Percentiles rank a stretch among this genome's conserved stretches.
Evolutionary conservation across 2,329 filamentous ascomycete genomes (phyloP).

Genomic region (Nemania sp.): DNA sequence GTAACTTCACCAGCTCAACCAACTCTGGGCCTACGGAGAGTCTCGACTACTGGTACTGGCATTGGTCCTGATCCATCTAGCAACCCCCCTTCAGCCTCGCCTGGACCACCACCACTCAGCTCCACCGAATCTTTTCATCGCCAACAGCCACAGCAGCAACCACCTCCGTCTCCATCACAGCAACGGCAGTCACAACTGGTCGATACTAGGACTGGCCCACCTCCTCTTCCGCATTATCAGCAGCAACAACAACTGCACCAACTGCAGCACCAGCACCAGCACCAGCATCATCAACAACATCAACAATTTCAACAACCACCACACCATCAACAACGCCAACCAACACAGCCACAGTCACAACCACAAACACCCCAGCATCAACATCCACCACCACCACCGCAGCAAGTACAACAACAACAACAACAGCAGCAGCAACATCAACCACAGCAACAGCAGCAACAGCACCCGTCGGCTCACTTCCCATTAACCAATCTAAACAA

Average conservation of each 20-base stretch:
- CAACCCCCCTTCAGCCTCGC: constrained; percentile 52
- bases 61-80: constrained; percentile 29
- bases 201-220: constrained; percentile 21
- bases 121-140: constrained; percentile 53
- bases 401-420: constrained; percentile 33
- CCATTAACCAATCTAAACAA: constrained; percentile 25
- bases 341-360: constrained; percentile 22
- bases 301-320: constrained; percentile 36
- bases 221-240: constrained; percentile 28
- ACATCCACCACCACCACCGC: too few species aligned
- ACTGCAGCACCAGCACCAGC: constrained; percentile 28
- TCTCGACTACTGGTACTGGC: constrained; percentile 33
- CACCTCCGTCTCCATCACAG: constrained; percentile 8
- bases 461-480: constrained; percentile 35
- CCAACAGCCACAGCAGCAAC: constrained; percentile 35
- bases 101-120: constrained; percentile 44
- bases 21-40: constrained; percentile 30
- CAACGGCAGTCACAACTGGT: constrained; percentile 27
- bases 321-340: constrained; percentile 37
- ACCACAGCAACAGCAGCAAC: constrained; percentile 15
- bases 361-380: constrained; percentile 14
- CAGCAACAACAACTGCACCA: constrained; percentile 31
- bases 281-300: constrained; percentile 23
- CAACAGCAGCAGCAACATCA: constrained; percentile 28
- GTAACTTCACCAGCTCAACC: constrained; percentile 28